Evolutionary conservation across 805 yeast species (phyloP), one percentile per base, ranked within the genome.

Genomic region (Wickerhamiella siamensis): DNA sequence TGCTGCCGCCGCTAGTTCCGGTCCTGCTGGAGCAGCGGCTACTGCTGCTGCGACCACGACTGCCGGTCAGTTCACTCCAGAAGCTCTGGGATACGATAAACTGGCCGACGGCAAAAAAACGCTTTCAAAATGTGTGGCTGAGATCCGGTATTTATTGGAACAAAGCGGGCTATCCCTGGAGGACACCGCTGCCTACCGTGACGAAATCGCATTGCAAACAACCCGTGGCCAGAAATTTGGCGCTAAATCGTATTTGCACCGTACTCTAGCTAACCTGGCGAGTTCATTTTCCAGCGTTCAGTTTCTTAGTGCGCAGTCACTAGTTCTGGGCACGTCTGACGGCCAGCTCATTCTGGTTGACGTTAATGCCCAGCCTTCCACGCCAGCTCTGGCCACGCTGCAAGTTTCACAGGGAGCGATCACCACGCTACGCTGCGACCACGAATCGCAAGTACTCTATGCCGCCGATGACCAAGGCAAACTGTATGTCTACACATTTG

Each of bases 71-170:
- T 12, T 24, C 10, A 8, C 29, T 12, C 29, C 12, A 12, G 29
- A 24, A 24, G 12, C 10, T 4, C n/a, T 22, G n/a, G 38, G 21
- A 15, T 36, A 15, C n/a, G 6, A 18, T 4, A 24, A 22, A 14
- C 27, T 36, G 19, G 31, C 31, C 3, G 31, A 22, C n/a, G 22
- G 38, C 20, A 22, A 20, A 22, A 46, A 58, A 42, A 59, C 56
- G 40, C 49, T 61, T 8, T 54, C 50, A 20, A 56, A 57, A 39
- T 61, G 65, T 48, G 46, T 61, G 8, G 57, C 58, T 36, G 66
- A 62, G 41, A 61, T 62, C 15, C 54, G 54, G 19, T 56, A 54
- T 40, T 41, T 59, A 40, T 45, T 59, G n/a, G 42, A 44, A 21
- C 51, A 49, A 21, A 43, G 41, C 17, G 47, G 51, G 27, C 18